A percentile compares a stretch with the other conserved stretches of the same genome.
Evolutionary conservation across 306 rosid species (phyloP).

Genomic region (Quercus glauca): DNA sequence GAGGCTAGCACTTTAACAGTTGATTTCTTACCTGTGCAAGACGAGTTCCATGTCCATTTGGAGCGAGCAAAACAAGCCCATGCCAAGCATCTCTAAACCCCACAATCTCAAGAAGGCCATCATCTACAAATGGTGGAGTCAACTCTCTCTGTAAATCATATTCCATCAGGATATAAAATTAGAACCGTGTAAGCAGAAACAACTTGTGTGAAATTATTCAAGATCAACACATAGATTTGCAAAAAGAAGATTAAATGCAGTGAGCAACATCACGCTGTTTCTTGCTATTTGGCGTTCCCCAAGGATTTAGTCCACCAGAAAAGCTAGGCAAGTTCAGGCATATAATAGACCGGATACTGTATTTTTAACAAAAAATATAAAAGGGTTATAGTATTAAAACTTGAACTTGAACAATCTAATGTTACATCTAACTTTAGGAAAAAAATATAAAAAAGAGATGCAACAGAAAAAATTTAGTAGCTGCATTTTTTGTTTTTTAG

Average conservation of each 20-base stretch:
- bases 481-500: background rate
- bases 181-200: slow-evolving; percentile 2
- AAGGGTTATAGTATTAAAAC: slow-evolving; percentile 6
- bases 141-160: slow-evolving; percentile 54
- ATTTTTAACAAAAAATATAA: slow-evolving; percentile 11
- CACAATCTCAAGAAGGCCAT: slow-evolving; percentile 84
- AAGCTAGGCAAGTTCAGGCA: slow-evolving; percentile 98
- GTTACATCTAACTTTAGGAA: background rate
- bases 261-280: slow-evolving; percentile 48
- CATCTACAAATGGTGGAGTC: slow-evolving; percentile 85
- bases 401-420: background rate
- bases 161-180: slow-evolving; percentile 24
- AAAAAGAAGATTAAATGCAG: background rate
- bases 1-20: background rate
- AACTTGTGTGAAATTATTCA: background rate
- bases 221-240: slow-evolving; percentile 1
- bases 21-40: slow-evolving; percentile 80
- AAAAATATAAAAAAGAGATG: background rate
- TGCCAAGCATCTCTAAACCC: slow-evolving; percentile 99
- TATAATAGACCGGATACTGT: slow-evolving; percentile 86
- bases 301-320: slow-evolving; percentile 95
- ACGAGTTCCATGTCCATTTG: slow-evolving; percentile 98
- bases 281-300: slow-evolving; percentile 75
- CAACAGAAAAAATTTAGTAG: background rate
- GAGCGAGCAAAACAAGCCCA: slow-evolving; percentile 85